Base-by-base conservation (phyloP, 768 basidiomycete species). In the Suillus sp. region DNA sequence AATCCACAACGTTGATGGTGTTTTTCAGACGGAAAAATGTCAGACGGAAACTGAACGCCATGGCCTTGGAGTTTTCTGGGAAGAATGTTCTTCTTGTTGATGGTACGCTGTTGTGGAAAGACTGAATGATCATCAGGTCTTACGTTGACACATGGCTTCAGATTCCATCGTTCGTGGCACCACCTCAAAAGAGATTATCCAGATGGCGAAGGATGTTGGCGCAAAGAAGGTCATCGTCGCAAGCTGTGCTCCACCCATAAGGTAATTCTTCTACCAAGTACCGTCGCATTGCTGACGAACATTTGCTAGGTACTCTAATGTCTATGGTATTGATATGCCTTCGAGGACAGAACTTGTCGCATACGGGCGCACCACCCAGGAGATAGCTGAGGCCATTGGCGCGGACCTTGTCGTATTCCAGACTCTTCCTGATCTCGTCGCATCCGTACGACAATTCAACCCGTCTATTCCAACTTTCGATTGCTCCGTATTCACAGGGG, bases 241-340 rank as follows among this genome's bases (percentile, higher is more conserved):
- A 1, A 96, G 95, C 57, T 99, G 97, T 72, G 94, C 97, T 9
- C 97, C 97, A 7, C 94, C 97, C 1, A 99, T 99, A 69, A 86
- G 96, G 86, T 93, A 65, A 47, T 81, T 58, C 20, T 35, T 35
- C 13, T 25, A 54, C 45, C 37, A 57, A 42, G 5, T 38, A 40
- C 22, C 13, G 22, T 48, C 14, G 1, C 10, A 40, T 27, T 9
- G 71, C 64, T 45, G 61, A 61, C 25, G 18, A 30, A 35, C 5
- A 25, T 47, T 27, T 25, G 14, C 1, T 62, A 93, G 93, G 32
- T 86, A 87, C 73, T 90, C 95, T 5, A 97, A 99, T 72, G 97
- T 99, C 5, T 99, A 99, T 76, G 97, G 97, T 22, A 99, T 99
- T 72, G 97, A 99, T 79, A 99, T 99, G 97, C 96, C 97, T 35